Base-by-base conservation (phyloP, 495 filamentous ascomycete genomes). In the Acidomyces sp. region DNA sequence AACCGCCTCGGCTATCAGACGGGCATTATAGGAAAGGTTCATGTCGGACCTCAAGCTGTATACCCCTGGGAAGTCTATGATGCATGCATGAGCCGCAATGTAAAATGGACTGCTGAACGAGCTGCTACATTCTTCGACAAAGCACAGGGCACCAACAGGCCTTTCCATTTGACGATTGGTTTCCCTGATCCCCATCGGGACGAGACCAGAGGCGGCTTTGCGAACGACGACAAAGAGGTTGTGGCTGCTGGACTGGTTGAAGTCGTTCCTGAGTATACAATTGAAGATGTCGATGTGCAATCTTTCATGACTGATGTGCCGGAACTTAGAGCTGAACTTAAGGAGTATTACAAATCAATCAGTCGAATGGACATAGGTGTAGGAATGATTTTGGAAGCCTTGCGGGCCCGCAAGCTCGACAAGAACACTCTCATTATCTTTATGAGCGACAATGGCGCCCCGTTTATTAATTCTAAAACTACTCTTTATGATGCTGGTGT, bases 381-480 rank as follows among this genome's bases (percentile, higher is more conserved):
- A 11, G 64, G 63, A 1, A 48, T 64, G 25, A 56, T 69, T 2
- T 27, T 64, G 6, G 51, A 62, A 0, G 58, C 42, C 22, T 45
- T 69, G 20, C 43, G 60, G 18, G 31, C 47, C 2, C 43, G 32
- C 13, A 60, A 56, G 2, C 30, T 64, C 2, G 35, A 42, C 3
- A 48, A 66, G 15, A 55, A 60, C 33, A 69, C 65, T 0, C 41
- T 67, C 0, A 44, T 69, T 19, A 46, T 69, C 6, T 64, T 69
- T 43, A 39, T 61, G 6, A 66, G 63, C 40, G 65, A 69, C 34
- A 69, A 69, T 36, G 65, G 65, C 0, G 58, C 64, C 0, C 64
- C 65, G 1, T 69, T 69, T 45, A 41, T 67, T 30, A 69, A 67
- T 40, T 67, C 64, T 2, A 69, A 69, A 34, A 67, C 64, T 5